These are phyloP conservation scores for Coemansia brasiliensis DNA, from an alignment of 192 early-diverging fungal genomes.

Conservation along the genomic window DNA sequence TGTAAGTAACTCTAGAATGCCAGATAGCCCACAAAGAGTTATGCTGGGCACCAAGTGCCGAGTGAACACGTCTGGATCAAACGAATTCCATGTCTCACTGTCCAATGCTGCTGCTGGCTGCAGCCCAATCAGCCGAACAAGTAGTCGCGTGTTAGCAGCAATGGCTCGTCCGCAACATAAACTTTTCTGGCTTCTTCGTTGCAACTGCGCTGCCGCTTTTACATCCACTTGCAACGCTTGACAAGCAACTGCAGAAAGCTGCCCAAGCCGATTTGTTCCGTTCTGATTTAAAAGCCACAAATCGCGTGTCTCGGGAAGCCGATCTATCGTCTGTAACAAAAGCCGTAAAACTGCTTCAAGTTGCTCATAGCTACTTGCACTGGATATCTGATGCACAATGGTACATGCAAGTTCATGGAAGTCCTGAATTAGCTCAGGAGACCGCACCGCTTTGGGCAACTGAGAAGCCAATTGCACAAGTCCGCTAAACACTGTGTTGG, in stretches of 20 bases:
- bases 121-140: constrained; percentile 19
- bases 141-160: constrained; percentile 19
- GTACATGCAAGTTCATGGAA: constrained; percentile 33
- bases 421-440: background rate
- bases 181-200: background rate
- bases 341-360: constrained; percentile 25
- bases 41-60: constrained; percentile 11
- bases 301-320: constrained; percentile 17
- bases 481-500: constrained; percentile 19
- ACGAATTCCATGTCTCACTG: constrained; percentile 17
- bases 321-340: constrained; percentile 16
- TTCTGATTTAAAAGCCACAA: constrained; percentile 21
- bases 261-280: background rate
- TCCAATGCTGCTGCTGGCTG: constrained; percentile 19
- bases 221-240: constrained; percentile 11
- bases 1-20: constrained; percentile 28
- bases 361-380: constrained; percentile 11
- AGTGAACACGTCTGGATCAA: constrained; percentile 15
- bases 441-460: constrained; percentile 22
- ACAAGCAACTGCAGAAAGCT: constrained; percentile 7
- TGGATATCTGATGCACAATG: background rate
- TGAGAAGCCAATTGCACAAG: constrained; percentile 28
- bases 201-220: constrained; percentile 5
- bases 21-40: constrained; percentile 22
- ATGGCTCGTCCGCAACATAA: constrained; percentile 17